These are phyloP conservation scores for Sarocladiaceae sp. DNA, from an alignment of 2,329 filamentous ascomycete genomes.

Conservation along the genomic window DNA sequence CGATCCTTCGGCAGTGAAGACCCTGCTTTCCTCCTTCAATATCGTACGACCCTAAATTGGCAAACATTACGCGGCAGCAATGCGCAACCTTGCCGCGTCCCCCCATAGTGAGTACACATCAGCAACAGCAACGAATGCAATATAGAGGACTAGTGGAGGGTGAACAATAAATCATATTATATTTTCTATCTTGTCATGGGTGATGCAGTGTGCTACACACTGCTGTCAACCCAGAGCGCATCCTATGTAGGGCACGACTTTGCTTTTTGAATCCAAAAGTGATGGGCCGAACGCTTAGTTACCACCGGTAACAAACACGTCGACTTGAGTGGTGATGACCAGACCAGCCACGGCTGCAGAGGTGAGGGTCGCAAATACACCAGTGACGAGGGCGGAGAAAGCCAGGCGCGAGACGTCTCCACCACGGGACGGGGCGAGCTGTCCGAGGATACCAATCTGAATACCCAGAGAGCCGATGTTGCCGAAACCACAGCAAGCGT, in stretches of 20 bases:
- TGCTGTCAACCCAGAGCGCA: not conserved
- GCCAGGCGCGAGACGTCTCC: constrained; percentile 75
- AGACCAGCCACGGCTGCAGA: constrained; percentile 76
- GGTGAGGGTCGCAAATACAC: constrained; percentile 74
- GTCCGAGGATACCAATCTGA: constrained; percentile 82
- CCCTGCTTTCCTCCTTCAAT: too few species aligned
- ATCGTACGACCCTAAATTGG: not conserved
- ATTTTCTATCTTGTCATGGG: constrained; percentile 1
- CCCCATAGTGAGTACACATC: too few species aligned
- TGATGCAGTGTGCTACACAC: too few species aligned
- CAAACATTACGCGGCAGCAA: not conserved
- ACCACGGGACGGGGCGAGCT: constrained; percentile 69
- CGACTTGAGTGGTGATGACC: constrained; percentile 53
- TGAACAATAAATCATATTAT: not conserved
- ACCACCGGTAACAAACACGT: constrained; percentile 10
- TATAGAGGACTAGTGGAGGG: too few species aligned
- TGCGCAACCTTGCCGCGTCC: too few species aligned
- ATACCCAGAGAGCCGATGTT: constrained; percentile 86
- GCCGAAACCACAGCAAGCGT: constrained; percentile 78
- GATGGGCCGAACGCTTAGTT: not conserved
- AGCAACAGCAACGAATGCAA: too few species aligned
- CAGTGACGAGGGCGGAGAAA: constrained; percentile 71
- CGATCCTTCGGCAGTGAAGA: too few species aligned
- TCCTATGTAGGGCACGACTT: too few species aligned
- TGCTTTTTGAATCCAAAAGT: not conserved